Percentiles rank a stretch among this genome's conserved stretches.
Conservation (phyloP, 2,329 filamentous ascomycete genomes). For the Juglanconis sp. region DNA sequence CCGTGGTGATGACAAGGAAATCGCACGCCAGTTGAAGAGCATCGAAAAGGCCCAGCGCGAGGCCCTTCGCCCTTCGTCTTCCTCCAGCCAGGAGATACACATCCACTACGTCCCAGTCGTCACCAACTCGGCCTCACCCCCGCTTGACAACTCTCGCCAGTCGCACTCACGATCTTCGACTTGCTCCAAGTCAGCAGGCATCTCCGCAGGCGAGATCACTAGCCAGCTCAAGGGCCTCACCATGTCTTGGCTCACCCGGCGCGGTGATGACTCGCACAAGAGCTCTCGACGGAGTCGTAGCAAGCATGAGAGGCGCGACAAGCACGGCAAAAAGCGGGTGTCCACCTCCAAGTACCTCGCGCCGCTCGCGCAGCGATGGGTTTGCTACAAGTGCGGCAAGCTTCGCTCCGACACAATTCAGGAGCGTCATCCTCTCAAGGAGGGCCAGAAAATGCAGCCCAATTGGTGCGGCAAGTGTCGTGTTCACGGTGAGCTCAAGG, state of each 20-base stretch:
- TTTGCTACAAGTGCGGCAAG: constrained; percentile 42
- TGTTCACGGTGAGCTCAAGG: constrained; percentile 3
- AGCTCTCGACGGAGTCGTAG: constrained; percentile 1
- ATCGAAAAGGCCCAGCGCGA: constrained; percentile 11
- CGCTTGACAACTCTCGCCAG: neutral
- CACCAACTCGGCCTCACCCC: constrained; percentile 7
- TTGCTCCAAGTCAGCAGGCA: neutral
- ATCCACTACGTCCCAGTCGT: constrained; percentile 14
- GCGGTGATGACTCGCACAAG: neutral
- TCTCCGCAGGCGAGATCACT: neutral
- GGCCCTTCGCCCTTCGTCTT: constrained; percentile 7
- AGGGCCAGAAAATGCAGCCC: constrained; percentile 28
- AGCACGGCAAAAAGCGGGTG: constrained; percentile 15
- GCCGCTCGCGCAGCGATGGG: constrained; percentile 23
- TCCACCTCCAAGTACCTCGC: neutral
- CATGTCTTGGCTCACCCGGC: neutral
- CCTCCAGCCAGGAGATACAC: constrained; percentile 10
- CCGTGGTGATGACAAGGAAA: neutral
- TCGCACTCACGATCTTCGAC: neutral
- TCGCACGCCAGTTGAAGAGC: constrained; percentile 4
- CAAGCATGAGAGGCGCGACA: constrained; percentile 14
- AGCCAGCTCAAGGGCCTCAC: constrained; percentile 4
- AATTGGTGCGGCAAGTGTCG: constrained; percentile 36
- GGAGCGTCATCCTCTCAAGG: constrained; percentile 29
- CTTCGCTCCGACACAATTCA: constrained; percentile 39